Percentiles rank a stretch among this genome's conserved stretches.
Evolutionary conservation across 495 filamentous ascomycete genomes (phyloP).

Genomic region (Penicillium pulvis): DNA sequence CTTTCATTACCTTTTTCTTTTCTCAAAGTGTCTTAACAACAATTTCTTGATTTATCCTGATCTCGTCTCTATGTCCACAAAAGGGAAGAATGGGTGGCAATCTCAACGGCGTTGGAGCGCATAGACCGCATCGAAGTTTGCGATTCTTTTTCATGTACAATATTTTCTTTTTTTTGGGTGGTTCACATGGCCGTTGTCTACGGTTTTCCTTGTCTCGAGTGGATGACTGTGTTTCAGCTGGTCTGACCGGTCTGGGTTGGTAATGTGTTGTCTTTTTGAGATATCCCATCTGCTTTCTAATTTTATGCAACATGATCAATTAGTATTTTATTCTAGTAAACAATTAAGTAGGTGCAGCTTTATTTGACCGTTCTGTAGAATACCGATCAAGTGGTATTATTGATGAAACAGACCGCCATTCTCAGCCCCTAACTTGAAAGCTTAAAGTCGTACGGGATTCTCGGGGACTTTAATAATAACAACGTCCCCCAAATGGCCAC

Average conservation of each 20-base stretch:
- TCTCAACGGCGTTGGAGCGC: conserved; percentile 1
- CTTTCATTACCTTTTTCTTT: conserved; percentile 4
- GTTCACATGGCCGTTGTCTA: conserved; percentile 2
- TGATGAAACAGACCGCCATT: too few species aligned
- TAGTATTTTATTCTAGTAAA: neutral
- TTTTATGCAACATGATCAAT: conserved; percentile 5
- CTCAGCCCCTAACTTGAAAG: neutral
- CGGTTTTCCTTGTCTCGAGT: conserved; percentile 2
- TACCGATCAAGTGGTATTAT: too few species aligned
- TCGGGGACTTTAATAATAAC: too few species aligned
- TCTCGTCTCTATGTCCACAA: neutral
- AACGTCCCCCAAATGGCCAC: too few species aligned
- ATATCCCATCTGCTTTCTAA: conserved; percentile 35
- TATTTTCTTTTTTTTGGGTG: neutral
- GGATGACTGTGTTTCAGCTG: conserved; percentile 31
- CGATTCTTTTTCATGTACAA: conserved; percentile 1
- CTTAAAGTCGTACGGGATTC: too few species aligned
- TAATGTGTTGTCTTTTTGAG: conserved; percentile 12
- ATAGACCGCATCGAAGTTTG: neutral
- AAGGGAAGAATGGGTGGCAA: neutral
- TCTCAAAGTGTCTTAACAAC: neutral
- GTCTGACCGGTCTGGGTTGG: conserved; percentile 7
- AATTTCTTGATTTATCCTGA: neutral
- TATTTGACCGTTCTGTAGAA: too few species aligned
- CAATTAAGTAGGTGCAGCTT: too few species aligned